Evolutionary conservation across 768 basidiomycete species (phyloP).

Genomic region (Boletus sp.): DNA sequence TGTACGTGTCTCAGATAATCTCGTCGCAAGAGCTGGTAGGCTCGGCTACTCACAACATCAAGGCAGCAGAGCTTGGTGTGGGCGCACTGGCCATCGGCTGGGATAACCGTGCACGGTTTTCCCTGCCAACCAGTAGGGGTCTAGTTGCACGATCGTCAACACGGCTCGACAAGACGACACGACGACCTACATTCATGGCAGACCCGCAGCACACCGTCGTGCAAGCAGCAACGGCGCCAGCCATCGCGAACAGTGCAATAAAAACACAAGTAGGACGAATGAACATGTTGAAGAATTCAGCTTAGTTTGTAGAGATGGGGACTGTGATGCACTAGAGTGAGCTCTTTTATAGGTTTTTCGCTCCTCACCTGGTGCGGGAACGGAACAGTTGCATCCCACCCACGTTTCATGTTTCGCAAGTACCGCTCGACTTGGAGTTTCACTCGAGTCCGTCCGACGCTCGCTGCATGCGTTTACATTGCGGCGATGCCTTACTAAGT

Average conservation of each 20-base stretch:
- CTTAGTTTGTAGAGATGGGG: background rate
- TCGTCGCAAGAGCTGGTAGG: background rate
- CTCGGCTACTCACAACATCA: conserved; percentile 1
- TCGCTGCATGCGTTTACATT: too few relatives aligned
- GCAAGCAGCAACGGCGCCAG: background rate
- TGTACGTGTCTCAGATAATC: background rate
- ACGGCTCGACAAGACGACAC: background rate
- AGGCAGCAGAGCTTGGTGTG: conserved; percentile 6
- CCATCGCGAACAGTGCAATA: background rate
- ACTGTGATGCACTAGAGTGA: background rate
- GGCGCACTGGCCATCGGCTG: background rate
- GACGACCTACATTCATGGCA: background rate
- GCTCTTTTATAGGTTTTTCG: background rate
- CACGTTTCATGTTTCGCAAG: too few relatives aligned
- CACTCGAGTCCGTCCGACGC: too few relatives aligned
- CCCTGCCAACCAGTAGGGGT: background rate
- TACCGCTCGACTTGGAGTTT: too few relatives aligned
- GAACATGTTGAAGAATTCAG: conserved; percentile 5
- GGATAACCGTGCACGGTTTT: background rate
- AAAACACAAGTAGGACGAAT: background rate
- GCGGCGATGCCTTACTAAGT: too few relatives aligned
- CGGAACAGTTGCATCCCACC: too few relatives aligned
- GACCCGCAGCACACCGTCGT: background rate
- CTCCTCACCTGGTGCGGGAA: too few relatives aligned
- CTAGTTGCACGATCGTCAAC: background rate